Evolutionary conservation across 352 stramenopile genomes (phyloP).

Genomic region (Pythium dissimile): DNA sequence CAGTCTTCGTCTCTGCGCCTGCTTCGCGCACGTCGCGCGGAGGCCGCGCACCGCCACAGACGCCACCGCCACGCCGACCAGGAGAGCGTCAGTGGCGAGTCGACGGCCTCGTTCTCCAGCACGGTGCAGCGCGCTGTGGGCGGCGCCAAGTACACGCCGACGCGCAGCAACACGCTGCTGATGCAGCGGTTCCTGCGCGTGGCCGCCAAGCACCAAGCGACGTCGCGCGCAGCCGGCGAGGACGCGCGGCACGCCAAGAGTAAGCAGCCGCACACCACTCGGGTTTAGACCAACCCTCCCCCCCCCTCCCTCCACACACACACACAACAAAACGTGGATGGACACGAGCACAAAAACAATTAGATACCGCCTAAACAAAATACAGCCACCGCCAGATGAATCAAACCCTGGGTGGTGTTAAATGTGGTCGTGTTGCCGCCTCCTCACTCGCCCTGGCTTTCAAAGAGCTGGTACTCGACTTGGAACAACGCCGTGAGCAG

Average conservation of each 20-base stretch:
- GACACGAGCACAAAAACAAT: no score
- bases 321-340: no score
- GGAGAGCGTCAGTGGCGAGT: conserved; percentile 7
- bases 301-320: no score
- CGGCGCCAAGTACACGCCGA: conserved; percentile 58
- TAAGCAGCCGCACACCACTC: conserved; percentile 9
- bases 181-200: conserved; percentile 52
- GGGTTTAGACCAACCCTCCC: background rate
- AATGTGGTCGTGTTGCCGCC: background rate
- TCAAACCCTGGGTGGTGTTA: no score
- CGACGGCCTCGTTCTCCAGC: conserved; percentile 22
- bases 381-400: no score
- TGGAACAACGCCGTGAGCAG: conserved; percentile 58
- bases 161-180: conserved; percentile 47
- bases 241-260: background rate
- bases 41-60: conserved; percentile 3
- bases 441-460: conserved; percentile 25
- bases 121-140: conserved; percentile 22
- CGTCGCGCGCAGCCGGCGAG: background rate
- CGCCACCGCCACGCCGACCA: background rate
- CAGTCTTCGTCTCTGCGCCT: conserved; percentile 3
- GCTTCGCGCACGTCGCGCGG: background rate
- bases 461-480: conserved; percentile 59
- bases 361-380: no score
- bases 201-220: conserved; percentile 2